Evolutionary conservation across 2,329 filamentous ascomycete species (phyloP).

Genomic region (Immersiporthe knoxdaviesiana): DNA sequence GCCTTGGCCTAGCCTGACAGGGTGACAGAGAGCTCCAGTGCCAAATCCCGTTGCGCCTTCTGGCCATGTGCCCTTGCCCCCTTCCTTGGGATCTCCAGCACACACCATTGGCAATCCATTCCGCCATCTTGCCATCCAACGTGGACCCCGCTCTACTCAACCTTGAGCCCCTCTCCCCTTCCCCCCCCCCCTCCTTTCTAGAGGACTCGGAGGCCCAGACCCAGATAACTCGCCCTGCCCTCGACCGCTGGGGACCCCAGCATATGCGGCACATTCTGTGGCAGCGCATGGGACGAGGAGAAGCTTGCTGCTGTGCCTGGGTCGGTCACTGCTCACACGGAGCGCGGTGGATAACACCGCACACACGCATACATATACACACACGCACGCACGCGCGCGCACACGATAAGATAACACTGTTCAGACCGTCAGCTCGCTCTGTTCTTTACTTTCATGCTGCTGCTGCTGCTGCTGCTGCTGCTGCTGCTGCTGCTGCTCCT

Average conservation of each 20-base stretch:
- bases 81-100: no score
- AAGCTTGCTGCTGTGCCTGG: neutral
- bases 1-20: conserved; percentile 20
- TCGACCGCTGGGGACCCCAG: conserved; percentile 9
- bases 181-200: neutral
- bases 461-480: no score
- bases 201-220: neutral
- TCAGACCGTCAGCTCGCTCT: neutral
- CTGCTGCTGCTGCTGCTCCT: conserved; percentile 2
- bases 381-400: no score
- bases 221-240: neutral
- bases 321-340: neutral
- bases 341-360: neutral
- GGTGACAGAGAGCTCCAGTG: conserved; percentile 6
- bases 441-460: neutral
- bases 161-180: conserved; percentile 1
- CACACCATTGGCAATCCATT: conserved; percentile 11
- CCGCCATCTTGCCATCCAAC: conserved; percentile 3
- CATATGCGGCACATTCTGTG: neutral
- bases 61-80: conserved; percentile 29
- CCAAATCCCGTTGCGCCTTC: conserved; percentile 28
- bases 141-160: conserved; percentile 15
- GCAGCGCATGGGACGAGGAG: neutral
- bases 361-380: neutral
- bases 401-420: conserved; percentile 11